Base-by-base conservation (phyloP, 106 monocot species). In the Dioscorea alata region DNA sequence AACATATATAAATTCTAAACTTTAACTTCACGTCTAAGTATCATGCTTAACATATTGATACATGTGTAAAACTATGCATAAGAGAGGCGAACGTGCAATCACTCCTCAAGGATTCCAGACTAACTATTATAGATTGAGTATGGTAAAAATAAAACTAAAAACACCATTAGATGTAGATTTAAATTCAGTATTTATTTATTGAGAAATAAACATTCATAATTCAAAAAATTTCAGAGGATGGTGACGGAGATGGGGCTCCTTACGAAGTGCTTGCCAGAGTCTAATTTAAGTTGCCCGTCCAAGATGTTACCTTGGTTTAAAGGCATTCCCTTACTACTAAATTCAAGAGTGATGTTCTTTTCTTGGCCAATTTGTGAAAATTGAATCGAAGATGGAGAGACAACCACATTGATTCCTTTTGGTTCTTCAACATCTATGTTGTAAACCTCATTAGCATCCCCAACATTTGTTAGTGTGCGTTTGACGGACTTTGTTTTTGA, bases 401-500 rank as follows among this genome's bases (percentile, higher is more conserved):
- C 73, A 13, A 18, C 61, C 3, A 79, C 57, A 12, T 33, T 32
- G n/a, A 79, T 73, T 8, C 68, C 79, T 61, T 51, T 19, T 0
- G 79, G 79, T 24, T 35, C 66, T 22, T 68, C 54, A 23, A 73
- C 17, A 17, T 51, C 12, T 7, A 69, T 22, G 10, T 4, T 33
- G 63, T 73, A 79, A 6, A 9, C 23, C 0, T 68, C 61, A 9
- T 21, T 31, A 15, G 17, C 48, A 18, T 69, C 58, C 16, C 79
- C 73, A 5, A 79, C 74, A 64, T 79, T 73, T 8, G 48, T 73
- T 31, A 79, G 64, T 12, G 50, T 79, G 15, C 79, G 63, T 0
- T 23, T 74, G n/a, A 74, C 48, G 32, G 48, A 23, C 34, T 56
- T 61, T 0, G 4, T 5, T 6, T 22, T 20, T 8, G 23, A 20